Evolutionary conservation across 768 basidiomycete genomes (phyloP).

Genomic region (Amanita inopinata): DNA sequence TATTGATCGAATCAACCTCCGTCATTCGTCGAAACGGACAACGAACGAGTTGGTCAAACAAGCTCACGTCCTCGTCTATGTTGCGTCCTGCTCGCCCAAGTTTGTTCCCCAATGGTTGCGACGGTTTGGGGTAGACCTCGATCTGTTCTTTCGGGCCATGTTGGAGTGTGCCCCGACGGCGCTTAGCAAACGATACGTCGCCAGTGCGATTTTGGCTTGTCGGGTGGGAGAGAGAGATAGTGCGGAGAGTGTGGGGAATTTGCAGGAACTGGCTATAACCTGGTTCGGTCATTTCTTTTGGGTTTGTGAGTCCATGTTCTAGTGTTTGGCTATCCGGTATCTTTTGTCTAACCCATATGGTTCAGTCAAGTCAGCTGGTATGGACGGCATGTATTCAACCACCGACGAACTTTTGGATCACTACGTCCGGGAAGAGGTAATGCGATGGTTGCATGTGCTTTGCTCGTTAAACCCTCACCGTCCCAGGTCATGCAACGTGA

Average conservation of each 20-base stretch:
- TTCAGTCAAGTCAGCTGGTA: slow-evolving; percentile 7
- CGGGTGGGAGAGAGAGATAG: background rate
- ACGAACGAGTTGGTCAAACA: slow-evolving; percentile 6
- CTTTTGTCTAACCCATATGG: background rate
- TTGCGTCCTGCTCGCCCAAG: slow-evolving; percentile 2
- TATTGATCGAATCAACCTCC: slow-evolving; percentile 6
- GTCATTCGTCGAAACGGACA: slow-evolving; percentile 1
- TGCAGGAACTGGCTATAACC: slow-evolving; percentile 1
- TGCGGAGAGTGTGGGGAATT: slow-evolving; percentile 3
- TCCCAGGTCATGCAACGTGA: slow-evolving; percentile 4
- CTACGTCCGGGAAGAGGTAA: slow-evolving; percentile 8
- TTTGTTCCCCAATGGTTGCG: slow-evolving; percentile 1
- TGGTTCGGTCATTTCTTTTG: slow-evolving; percentile 9
- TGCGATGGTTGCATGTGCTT: no score
- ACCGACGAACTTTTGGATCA: slow-evolving; percentile 2
- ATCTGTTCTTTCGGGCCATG: slow-evolving; percentile 1
- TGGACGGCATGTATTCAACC: slow-evolving; percentile 2
- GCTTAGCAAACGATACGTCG: slow-evolving; percentile 3
- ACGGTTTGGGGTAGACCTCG: slow-evolving; percentile 1
- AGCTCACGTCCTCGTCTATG: background rate
- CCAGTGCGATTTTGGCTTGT: slow-evolving; percentile 5
- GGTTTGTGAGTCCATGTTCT: slow-evolving; percentile 1
- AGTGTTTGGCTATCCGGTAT: background rate
- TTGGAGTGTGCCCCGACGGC: slow-evolving; percentile 5
- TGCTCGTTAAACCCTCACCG: background rate